Conservation (phyloP, 768 basidiomycete genomes). For the Tylopilus rubrobrunneus region DNA sequence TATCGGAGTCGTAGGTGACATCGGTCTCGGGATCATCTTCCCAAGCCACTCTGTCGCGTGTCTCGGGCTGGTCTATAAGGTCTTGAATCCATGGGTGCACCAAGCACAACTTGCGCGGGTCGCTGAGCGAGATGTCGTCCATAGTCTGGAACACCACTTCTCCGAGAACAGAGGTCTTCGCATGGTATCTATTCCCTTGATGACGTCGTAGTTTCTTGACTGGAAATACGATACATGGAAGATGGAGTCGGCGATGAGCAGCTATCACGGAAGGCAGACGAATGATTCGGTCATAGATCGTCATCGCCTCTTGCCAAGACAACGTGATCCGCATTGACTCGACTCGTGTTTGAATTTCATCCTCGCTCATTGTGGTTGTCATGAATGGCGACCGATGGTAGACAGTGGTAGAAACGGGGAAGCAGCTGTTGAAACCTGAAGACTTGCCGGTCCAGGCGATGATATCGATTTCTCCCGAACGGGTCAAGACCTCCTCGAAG, state of each 20-base stretch:
- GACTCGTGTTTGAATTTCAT: background rate
- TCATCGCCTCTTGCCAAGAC: background rate
- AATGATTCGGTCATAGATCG: background rate
- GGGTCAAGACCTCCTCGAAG: background rate
- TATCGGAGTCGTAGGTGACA: slow-evolving; percentile 2
- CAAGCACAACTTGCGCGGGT: slow-evolving; percentile 1
- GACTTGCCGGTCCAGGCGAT: background rate
- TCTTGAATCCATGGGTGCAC: slow-evolving; percentile 13
- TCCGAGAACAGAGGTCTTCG: slow-evolving; percentile 1
- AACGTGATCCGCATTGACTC: background rate
- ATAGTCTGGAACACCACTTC: background rate
- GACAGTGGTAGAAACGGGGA: background rate
- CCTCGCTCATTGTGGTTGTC: background rate
- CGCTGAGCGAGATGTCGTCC: background rate
- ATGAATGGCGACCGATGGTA: background rate
- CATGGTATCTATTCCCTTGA: background rate
- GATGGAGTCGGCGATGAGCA: background rate
- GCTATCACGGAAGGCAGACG: background rate
- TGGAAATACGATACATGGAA: slow-evolving; percentile 1
- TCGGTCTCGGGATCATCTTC: slow-evolving; percentile 10
- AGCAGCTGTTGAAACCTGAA: background rate
- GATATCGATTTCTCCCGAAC: background rate
- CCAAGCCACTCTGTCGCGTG: background rate
- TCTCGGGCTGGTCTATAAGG: slow-evolving; percentile 1
- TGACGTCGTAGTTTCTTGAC: background rate